Evolutionary conservation across 2,329 filamentous ascomycete species (phyloP), one percentile per base, ranked within the genome.

Genomic region (Botrytis paeoniae): DNA sequence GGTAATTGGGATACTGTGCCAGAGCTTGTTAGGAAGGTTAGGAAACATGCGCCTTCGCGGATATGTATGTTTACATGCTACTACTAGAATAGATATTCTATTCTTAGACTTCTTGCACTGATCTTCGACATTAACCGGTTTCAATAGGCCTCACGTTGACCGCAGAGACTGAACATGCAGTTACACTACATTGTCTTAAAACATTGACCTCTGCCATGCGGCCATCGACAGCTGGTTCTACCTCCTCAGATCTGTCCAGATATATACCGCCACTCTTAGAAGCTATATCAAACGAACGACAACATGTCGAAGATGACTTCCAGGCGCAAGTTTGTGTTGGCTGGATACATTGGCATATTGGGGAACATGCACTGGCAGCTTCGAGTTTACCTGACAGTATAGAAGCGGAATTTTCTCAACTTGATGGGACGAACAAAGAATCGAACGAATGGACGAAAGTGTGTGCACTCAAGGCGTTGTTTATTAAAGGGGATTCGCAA

Each of bases 21-120:
- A 39, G 95, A 98, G 84, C 88, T 97, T 76, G 91, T 96, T 79
- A 90, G 95, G 81, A 99, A 99, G 84, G 88, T 98, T 80, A 92
- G 92, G 80, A 98, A 99, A 83, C 95, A 99, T 87, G 93, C 94
- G 78, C 92, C 94, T 59, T 89, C 93, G 75, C 89, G 93, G 82
- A 89, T 89, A 83, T 97, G 95, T 98, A 91, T 79, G 89, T 81
- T 72, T 41, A 37, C 5, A 63, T 32, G 48, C n/a, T 22, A 25
- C 41, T n/a, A 48, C 43, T n/a, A 25, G 25, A 60, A 29, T 68
- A 16, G 9, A 68, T 25, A 25, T 41, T 41, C 4, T 32, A 57
- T 39, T 70, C 60, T 35, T 39, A 63, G 37, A 45, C 32, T 70
- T 16, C 45, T 60, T 37, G 37, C 57, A 43, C 41, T 32, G 63